Conservation (phyloP, 108 stramenopile genomes). For the Cyclostephanos invisitatus region DNA sequence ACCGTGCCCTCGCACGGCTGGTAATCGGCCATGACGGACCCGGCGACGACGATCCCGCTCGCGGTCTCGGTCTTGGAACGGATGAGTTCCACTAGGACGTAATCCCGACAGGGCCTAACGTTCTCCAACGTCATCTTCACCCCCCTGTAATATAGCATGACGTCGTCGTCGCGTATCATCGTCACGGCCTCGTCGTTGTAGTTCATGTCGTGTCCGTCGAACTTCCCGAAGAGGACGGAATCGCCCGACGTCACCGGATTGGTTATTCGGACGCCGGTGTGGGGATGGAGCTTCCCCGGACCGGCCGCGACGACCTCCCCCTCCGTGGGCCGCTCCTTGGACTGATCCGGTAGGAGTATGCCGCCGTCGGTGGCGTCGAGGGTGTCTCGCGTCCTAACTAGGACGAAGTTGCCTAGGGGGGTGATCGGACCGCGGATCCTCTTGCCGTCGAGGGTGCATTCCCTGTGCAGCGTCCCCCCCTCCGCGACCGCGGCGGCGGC, state of each 20-base stretch:
- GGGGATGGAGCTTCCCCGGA: conserved; percentile 88
- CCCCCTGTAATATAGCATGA: conserved; percentile 85
- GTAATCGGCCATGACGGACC: conserved; percentile 71
- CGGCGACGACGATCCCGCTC: conserved; percentile 87
- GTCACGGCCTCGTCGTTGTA: conserved; percentile 93
- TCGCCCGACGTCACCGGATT: conserved; percentile 82
- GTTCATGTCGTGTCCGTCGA: conserved; percentile 82
- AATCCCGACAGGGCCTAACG: conserved; percentile 84
- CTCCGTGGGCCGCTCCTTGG: conserved; percentile 89
- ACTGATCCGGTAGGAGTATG: conserved; percentile 87
- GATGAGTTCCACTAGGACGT: conserved; percentile 83
- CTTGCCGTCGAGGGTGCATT: conserved; percentile 68
- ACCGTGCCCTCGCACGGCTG: conserved; percentile 84
- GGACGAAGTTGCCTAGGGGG: conserved; percentile 84
- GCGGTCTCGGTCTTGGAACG: conserved; percentile 67
- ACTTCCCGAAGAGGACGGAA: conserved; percentile 92
- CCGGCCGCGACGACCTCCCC: conserved; percentile 90
- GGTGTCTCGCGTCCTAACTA: conserved; percentile 84
- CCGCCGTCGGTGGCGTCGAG: conserved; percentile 90
- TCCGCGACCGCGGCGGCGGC: conserved; percentile 11
- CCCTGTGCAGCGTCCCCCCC: conserved; percentile 11
- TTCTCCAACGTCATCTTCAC: conserved; percentile 85
- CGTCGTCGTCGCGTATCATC: conserved; percentile 94
- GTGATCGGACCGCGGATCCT: conserved; percentile 80
- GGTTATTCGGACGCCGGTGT: conserved; percentile 80